Percentiles rank a stretch among this genome's conserved stretches.
These are phyloP conservation scores for Penicillium palitans DNA, from an alignment of 2,329 filamentous ascomycete species.

Conservation along the genomic window DNA sequence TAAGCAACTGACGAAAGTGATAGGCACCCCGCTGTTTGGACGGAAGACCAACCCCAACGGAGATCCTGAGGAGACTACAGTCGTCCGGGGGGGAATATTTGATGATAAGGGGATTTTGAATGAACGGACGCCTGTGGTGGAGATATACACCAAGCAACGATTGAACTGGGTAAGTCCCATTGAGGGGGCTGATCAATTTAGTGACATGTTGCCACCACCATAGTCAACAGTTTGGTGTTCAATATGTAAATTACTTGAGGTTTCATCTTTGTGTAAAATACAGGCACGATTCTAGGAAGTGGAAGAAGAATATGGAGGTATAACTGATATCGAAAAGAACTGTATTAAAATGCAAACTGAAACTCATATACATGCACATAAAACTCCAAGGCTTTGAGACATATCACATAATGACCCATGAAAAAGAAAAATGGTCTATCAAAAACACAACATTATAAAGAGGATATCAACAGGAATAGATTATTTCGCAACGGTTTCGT, in stretches of 20 bases:
- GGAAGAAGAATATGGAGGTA: neutral
- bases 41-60: slow-evolving; percentile 25
- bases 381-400: slow-evolving; percentile 25
- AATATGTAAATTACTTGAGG: neutral
- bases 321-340: neutral
- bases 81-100: slow-evolving; percentile 41
- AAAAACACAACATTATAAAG: slow-evolving; percentile 19
- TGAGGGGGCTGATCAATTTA: slow-evolving; percentile 30
- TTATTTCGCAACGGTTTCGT: slow-evolving; percentile 22
- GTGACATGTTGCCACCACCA: slow-evolving; percentile 23
- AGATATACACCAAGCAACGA: slow-evolving; percentile 33
- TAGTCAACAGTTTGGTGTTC: neutral
- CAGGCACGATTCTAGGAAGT: neutral
- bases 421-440: slow-evolving; percentile 20
- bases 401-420: slow-evolving; percentile 28
- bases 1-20: slow-evolving; percentile 3
- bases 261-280: neutral
- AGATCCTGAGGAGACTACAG: slow-evolving; percentile 20
- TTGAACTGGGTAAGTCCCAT: slow-evolving; percentile 27
- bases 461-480: slow-evolving; percentile 21
- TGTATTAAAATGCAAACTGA: slow-evolving; percentile 12
- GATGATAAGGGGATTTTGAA: slow-evolving; percentile 34
- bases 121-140: slow-evolving; percentile 30
- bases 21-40: slow-evolving; percentile 34
- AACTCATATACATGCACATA: slow-evolving; percentile 25